Evolutionary conservation across 2,329 filamentous ascomycete genomes (phyloP).

Genomic region (Microcera coccophila): DNA sequence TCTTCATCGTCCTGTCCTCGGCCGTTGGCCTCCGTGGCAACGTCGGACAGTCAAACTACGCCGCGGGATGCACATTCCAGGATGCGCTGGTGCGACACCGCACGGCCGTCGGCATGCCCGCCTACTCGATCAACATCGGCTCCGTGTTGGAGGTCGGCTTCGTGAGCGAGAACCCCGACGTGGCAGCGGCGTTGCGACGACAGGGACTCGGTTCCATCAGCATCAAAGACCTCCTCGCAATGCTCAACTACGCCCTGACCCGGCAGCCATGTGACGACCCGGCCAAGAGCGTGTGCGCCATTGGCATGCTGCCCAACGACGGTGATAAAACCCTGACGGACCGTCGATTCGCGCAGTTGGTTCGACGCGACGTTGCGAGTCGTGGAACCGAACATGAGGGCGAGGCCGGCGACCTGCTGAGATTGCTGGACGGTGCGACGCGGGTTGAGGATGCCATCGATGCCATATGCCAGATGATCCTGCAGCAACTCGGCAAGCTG

Average conservation of each 20-base stretch:
- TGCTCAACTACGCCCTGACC: slow-evolving; percentile 11
- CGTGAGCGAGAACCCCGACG: slow-evolving; percentile 19
- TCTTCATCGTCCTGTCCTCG: slow-evolving; percentile 38
- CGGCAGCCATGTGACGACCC: slow-evolving; percentile 1
- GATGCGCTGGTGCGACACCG: slow-evolving; percentile 31
- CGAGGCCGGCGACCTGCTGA: slow-evolving; percentile 5
- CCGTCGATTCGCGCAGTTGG: slow-evolving; percentile 1
- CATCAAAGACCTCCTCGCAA: slow-evolving; percentile 13
- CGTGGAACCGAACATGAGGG: not conserved
- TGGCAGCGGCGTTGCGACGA: slow-evolving; percentile 10
- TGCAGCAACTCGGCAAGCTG: slow-evolving; percentile 22
- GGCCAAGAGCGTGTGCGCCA: slow-evolving; percentile 8
- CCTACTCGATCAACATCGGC: slow-evolving; percentile 22
- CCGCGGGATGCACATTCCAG: slow-evolving; percentile 34
- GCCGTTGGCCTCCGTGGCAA: slow-evolving; percentile 33
- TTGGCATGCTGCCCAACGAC: slow-evolving; percentile 5
- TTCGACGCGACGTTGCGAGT: not conserved
- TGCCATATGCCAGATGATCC: slow-evolving; percentile 15
- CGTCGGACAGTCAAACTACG: slow-evolving; percentile 40
- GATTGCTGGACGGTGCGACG: slow-evolving; percentile 8
- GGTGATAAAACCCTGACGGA: slow-evolving; percentile 2
- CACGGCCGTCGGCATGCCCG: slow-evolving; percentile 10
- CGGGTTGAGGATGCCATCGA: slow-evolving; percentile 16
- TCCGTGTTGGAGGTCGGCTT: slow-evolving; percentile 22
- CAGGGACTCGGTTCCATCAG: slow-evolving; percentile 13